A percentile compares a stretch with the other conserved stretches of the same genome.
These are phyloP conservation scores for Cercophora samala DNA, from an alignment of 495 filamentous ascomycete genomes.

Conservation along the genomic window DNA sequence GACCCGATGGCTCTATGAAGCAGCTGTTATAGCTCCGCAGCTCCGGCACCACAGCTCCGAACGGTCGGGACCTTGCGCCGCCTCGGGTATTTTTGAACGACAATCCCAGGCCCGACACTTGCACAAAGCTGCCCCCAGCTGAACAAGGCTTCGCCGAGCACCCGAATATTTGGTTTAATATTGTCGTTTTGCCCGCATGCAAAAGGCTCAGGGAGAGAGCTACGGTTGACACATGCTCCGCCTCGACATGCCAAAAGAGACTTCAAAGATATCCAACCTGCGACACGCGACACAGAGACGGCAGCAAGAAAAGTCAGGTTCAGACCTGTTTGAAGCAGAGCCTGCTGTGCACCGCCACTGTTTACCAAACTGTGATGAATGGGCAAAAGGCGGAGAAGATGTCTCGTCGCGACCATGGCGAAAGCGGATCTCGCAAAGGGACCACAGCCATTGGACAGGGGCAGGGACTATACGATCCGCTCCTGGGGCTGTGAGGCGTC, in stretches of 20 bases:
- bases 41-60: constrained; percentile 16
- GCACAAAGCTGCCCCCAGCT: constrained; percentile 2
- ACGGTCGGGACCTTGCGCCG: constrained; percentile 10
- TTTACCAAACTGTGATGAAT: neutral
- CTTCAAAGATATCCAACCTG: neutral
- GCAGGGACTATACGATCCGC: neutral
- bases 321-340: neutral
- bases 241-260: too few species aligned
- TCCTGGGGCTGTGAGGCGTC: constrained; percentile 13
- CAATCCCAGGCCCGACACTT: neutral
- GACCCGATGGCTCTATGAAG: neutral
- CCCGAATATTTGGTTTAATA: neutral
- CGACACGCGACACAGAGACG: neutral
- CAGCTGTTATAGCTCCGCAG: constrained; percentile 11
- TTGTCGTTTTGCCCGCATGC: neutral
- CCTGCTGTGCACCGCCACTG: constrained; percentile 4
- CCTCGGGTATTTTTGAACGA: constrained; percentile 5
- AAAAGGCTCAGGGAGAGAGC: too few species aligned
- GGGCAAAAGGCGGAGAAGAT: neutral
- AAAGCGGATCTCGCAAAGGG: neutral
- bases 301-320: neutral
- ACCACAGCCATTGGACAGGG: neutral
- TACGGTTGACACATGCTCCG: too few species aligned
- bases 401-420: neutral
- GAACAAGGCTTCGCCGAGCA: constrained; percentile 11